Base-by-base conservation (phyloP, 2,329 filamentous ascomycete species). In the Phialocephala subalpina region DNA sequence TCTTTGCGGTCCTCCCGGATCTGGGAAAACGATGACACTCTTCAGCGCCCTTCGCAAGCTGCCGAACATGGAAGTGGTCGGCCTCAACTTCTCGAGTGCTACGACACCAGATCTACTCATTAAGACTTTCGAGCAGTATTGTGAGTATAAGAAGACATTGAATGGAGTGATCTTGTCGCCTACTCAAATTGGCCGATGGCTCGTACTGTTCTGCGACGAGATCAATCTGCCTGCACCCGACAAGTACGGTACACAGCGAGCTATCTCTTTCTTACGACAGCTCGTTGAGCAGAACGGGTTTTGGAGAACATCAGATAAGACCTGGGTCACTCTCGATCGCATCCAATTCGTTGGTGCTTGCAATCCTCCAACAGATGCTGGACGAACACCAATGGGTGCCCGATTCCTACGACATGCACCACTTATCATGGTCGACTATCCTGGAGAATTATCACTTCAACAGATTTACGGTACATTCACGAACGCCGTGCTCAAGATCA, bases 381-480 rank as follows among this genome's bases (percentile, higher is more conserved):
- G 96, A 29, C 94, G 96, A 86, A 98, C 96, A 14, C 92, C 96
- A 0, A 90, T 99, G 83, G 96, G 93, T 52, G 89, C 93, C 58
- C 87, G 96, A 73, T 99, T 99, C 87, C 85, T 99, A 71, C 90
- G 97, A 66, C 97, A 99, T 78, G 94, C 96, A 18, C 96, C 96
- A n/a, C 87, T 99, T 62, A 92, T 99, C 80, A 99, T 99, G 97
- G 97, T 99, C 49, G 96, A 99, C 77, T 99, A 99, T 76, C 96
- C 96, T 67, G 96, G 97, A 74, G 94, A 99, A 81, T 84, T 94
- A 52, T 99, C 97, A 3, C 87, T 99, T 42, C 91, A 90, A 72
- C 96, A 99, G 78, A 99, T 99, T 72, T 99, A 99, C 77, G 96
- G 97, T 73, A 98, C 97, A 0, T 99, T 99, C 86, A 99, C 97